phyloP scores from a whole-genome alignment of 805 yeast species.

The Suhomyces faveliae region DNA sequence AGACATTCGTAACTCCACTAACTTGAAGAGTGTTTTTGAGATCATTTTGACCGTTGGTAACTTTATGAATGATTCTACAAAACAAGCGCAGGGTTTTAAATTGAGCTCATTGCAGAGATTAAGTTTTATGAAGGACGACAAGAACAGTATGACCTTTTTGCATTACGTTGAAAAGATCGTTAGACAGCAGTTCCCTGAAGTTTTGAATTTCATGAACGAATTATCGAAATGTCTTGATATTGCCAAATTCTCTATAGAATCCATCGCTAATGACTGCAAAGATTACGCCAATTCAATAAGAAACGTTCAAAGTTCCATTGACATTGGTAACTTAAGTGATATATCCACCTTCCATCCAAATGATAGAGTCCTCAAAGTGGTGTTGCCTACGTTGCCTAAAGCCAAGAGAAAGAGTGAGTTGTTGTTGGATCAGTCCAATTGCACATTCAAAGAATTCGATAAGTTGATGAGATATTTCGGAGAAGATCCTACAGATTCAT shows the following conservation, averaged over 20 bases:
- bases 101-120: constrained; percentile 66
- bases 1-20: constrained; percentile 49
- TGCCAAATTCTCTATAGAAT: constrained; percentile 62
- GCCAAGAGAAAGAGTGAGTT: constrained; percentile 54
- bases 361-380: constrained; percentile 57
- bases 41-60: constrained; percentile 74
- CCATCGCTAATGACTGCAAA: constrained; percentile 55
- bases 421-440: constrained; percentile 49
- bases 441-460: constrained; percentile 52
- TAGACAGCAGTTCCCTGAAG: constrained; percentile 64
- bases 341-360: constrained; percentile 61
- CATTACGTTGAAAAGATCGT: constrained; percentile 72
- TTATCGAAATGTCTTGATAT: constrained; percentile 51
- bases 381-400: constrained; percentile 51
- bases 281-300: constrained; percentile 52
- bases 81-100: constrained; percentile 69
- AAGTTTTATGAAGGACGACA: constrained; percentile 68
- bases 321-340: constrained; percentile 65
- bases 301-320: constrained; percentile 53
- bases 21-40: constrained; percentile 57
- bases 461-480: constrained; percentile 69
- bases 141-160: constrained; percentile 66
- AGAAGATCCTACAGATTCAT: constrained; percentile 58
- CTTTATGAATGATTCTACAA: constrained; percentile 71
- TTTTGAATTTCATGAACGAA: constrained; percentile 61